Base-by-base conservation (phyloP, 2,329 filamentous ascomycete genomes). In the Colletotrichum shisoi region DNA sequence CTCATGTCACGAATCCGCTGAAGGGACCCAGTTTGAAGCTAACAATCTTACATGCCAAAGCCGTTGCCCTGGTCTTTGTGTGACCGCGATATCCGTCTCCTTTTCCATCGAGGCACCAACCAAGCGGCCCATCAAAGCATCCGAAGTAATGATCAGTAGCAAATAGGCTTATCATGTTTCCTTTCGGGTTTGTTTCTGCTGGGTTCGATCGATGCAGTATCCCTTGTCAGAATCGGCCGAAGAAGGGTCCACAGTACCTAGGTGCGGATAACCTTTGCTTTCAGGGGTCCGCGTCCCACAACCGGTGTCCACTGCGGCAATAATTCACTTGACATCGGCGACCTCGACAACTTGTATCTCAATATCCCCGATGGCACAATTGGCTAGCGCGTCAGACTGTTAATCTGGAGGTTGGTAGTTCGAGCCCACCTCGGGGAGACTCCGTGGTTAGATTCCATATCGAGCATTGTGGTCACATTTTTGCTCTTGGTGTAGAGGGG, bases 381-480 rank as follows among this genome's bases (percentile, higher is more conserved):
- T 67, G 64, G 64, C 64, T 67, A 63, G 64, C 64, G 64, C 64
- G 64, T 67, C 64, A 67, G 64, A 67, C 64, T 63, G 64, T 67
- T 67, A 67, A 67, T 67, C 64, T 67, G 64, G 64, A 67, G 64
- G 64, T 67, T 67, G 64, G 64, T 67, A 60, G 64, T 67, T 67
- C 64, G 64, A 67, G 64, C 64, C 64, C 56, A 58, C 56, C 56
- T 58, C 56, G 56, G 56, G 56, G 56, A 48, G 54, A 3, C 0
- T 1, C 1, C 0, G 34, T 24, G 56, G 56, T 58, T 58, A 48
- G 12, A 58, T 17, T 8, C 42, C 56, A 39, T 15, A 34, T 0
- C 2, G 0, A 1, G 0, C 2, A 8, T 39, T 39, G 27, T 13
- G 31, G 2, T 7, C 13, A 13, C 2, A 3, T 42, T 53, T 49